phyloP scores from a whole-genome alignment of 1,284 basidiomycete species.

The Ustilago esculenta region DNA sequence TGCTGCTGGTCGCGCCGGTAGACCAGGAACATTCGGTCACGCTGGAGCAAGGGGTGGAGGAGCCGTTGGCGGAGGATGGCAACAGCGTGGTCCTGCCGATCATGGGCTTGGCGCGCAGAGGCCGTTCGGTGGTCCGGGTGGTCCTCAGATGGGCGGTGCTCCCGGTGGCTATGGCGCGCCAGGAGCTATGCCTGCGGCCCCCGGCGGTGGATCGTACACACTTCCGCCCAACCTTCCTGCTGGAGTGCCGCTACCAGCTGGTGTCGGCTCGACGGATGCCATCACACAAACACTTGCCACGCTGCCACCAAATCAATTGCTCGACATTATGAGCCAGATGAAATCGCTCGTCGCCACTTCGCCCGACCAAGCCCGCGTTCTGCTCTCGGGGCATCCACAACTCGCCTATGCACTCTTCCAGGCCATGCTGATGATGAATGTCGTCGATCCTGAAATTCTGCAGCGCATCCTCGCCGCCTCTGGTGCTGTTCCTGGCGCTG shows the following conservation, averaged over 20 bases:
- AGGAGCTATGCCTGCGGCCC: constrained; percentile 39
- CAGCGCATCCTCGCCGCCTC: constrained; percentile 70
- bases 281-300: constrained; percentile 88
- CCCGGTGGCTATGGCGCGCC: constrained; percentile 23
- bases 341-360: constrained; percentile 92
- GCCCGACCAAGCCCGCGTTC: constrained; percentile 84
- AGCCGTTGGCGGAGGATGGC: constrained; percentile 19
- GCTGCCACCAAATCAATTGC: constrained; percentile 83
- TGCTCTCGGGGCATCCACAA: constrained; percentile 87
- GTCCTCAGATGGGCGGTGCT: constrained; percentile 20
- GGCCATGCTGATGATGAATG: constrained; percentile 90
- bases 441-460: constrained; percentile 87
- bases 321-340: constrained; percentile 97
- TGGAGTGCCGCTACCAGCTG: constrained; percentile 80
- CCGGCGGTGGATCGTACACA: constrained; percentile 29
- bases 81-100: constrained; percentile 26
- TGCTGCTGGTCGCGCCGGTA: constrained; percentile 31
- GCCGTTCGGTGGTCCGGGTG: constrained; percentile 29
- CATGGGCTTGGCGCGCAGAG: constrained; percentile 32
- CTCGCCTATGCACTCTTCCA: constrained; percentile 96
- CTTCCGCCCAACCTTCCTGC: constrained; percentile 77
- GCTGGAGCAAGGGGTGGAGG: constrained; percentile 26
- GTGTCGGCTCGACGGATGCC: constrained; percentile 80
- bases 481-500: constrained; percentile 24
- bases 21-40: constrained; percentile 47